Evolutionary conservation across 2,329 filamentous ascomycete genomes (phyloP), one percentile per base, ranked within the genome.

Genomic region (Kalaharituber pfeilii): DNA sequence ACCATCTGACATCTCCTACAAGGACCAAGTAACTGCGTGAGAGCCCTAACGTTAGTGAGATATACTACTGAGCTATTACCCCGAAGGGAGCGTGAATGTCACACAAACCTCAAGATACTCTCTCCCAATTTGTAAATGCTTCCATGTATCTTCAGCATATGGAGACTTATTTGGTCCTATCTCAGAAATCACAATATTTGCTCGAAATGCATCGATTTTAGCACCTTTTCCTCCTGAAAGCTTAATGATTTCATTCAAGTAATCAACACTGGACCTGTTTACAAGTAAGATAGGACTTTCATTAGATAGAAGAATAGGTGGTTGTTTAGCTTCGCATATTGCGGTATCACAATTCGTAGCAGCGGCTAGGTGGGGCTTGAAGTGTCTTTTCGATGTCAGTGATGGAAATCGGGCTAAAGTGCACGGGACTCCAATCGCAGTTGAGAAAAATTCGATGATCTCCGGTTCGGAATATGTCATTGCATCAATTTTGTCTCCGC

Each of bases 1-100:
- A 98, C 82, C 88, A 98, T 96, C 67, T 94, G 87, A 63, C 91
- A 98, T 56, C 91, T 74, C 57, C 86, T 78, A 64, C 91, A 98
- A 2, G 84, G 78, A 0, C 88, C 89, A 3, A 96, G 70, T 63
- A 93, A 78, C 57, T 82, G 51, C 3, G 47, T n/a, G n/a, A 22
- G 22, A 5, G n/a, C n/a, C n/a, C n/a, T 33, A 3, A 5, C 30
- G 30, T 9, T 9, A 36, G 30, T 36, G n/a, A 36, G 9, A 9
- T 9, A 18, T 9, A 18, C 18, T 18, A 18, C 9, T 9, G 30
- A 9, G 9, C 18, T 18, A 9, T 36, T 9, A 36, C 9, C 9
- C 18, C 9, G 30, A 36, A 18, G n/a, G 30, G 30, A 36, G n/a
- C 18, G 9, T 36, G 9, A 11, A 30, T 28, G 15, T 22, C 25